phyloP scores from a whole-genome alignment of 2,329 filamentous ascomycete genomes.

The Leptosphaerulina australis region DNA sequence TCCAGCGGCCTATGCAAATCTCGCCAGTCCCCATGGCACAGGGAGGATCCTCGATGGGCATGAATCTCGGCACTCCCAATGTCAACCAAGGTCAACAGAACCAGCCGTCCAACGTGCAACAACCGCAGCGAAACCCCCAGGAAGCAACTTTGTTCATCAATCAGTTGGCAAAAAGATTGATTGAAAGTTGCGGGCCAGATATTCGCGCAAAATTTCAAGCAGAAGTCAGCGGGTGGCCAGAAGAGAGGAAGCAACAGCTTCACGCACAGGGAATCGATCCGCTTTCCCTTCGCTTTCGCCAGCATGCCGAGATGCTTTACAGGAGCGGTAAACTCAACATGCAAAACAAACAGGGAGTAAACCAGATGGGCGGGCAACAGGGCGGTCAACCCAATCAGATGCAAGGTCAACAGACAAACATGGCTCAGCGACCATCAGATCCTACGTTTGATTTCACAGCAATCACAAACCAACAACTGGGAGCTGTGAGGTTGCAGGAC shows the following conservation, averaged over 20 bases:
- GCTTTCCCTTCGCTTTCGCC: slow-evolving; percentile 58
- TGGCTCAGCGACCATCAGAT: slow-evolving; percentile 37
- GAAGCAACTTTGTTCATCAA: slow-evolving; percentile 47
- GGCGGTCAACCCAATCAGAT: slow-evolving; percentile 34
- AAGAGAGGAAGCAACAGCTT: slow-evolving; percentile 56
- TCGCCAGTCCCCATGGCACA: slow-evolving; percentile 55
- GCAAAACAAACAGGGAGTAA: slow-evolving; percentile 15
- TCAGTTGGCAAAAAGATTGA: slow-evolving; percentile 55
- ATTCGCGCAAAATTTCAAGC: slow-evolving; percentile 52
- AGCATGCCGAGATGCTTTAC: slow-evolving; percentile 51
- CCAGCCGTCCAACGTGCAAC: slow-evolving; percentile 43
- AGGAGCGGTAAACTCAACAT: slow-evolving; percentile 30
- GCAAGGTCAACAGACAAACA: slow-evolving; percentile 36
- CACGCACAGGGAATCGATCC: slow-evolving; percentile 56
- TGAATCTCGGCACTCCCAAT: slow-evolving; percentile 34
- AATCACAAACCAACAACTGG: slow-evolving; percentile 65
- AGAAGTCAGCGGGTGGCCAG: slow-evolving; percentile 52
- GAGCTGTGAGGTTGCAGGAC: slow-evolving; percentile 66
- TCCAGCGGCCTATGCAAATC: slow-evolving; percentile 58
- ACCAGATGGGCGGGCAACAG: slow-evolving; percentile 39
- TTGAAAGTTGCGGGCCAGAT: slow-evolving; percentile 56
- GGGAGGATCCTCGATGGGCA: slow-evolving; percentile 40
- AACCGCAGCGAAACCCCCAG: slow-evolving; percentile 27
- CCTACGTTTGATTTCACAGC: slow-evolving; percentile 58
- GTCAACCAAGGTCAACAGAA: slow-evolving; percentile 38